A percentile compares a stretch with the other conserved stretches of the same genome.
These are phyloP conservation scores for Capronia americana DNA, from an alignment of 2,329 filamentous ascomycete species.

Conservation along the genomic window DNA sequence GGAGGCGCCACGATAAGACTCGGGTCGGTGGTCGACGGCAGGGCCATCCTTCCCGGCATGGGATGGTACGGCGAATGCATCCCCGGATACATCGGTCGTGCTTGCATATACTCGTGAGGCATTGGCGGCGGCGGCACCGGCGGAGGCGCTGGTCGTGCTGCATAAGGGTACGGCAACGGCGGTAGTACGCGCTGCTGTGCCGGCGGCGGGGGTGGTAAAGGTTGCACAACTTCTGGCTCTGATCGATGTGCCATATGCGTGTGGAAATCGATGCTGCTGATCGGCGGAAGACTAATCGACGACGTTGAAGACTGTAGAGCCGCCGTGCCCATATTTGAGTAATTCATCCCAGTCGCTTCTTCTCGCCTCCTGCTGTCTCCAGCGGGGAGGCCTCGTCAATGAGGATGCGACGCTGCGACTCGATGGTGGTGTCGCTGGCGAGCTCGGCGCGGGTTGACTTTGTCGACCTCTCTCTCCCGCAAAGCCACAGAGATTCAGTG, in stretches of 20 bases:
- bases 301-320: slow-evolving; percentile 35
- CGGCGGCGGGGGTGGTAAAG: slow-evolving; percentile 38
- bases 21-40: slow-evolving; percentile 38
- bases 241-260: slow-evolving; percentile 34
- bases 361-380: slow-evolving; percentile 29
- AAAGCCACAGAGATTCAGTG: not conserved
- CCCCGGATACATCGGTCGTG: slow-evolving; percentile 37
- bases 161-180: slow-evolving; percentile 39
- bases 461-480: not conserved
- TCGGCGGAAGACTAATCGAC: slow-evolving; percentile 40
- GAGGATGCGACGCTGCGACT: slow-evolving; percentile 5
- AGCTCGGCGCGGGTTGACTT: not conserved
- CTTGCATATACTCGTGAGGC: slow-evolving; percentile 35
- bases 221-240: slow-evolving; percentile 38
- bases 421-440: slow-evolving; percentile 2
- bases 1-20: slow-evolving; percentile 37
- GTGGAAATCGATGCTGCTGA: slow-evolving; percentile 41
- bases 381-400: slow-evolving; percentile 20
- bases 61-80: slow-evolving; percentile 35
- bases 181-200: slow-evolving; percentile 38
- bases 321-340: slow-evolving; percentile 36
- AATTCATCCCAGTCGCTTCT: slow-evolving; percentile 34
- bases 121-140: slow-evolving; percentile 33
- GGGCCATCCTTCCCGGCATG: slow-evolving; percentile 35
- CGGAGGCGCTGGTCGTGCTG: slow-evolving; percentile 35